Conservation (phyloP, 768 basidiomycete species). For the Leucogyrophana mollusca region DNA sequence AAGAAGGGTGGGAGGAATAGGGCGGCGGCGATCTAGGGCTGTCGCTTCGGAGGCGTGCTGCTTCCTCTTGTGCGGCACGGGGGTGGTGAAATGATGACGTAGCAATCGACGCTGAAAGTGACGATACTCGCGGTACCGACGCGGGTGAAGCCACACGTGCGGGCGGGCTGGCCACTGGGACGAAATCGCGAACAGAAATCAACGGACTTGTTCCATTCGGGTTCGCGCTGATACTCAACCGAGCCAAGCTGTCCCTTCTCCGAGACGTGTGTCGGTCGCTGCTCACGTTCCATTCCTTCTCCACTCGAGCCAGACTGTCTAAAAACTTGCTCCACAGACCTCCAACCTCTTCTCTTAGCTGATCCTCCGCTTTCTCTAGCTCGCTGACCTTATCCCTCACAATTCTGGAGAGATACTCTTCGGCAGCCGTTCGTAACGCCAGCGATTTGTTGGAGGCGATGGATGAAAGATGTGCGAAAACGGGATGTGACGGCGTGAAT, state of each 20-base stretch:
- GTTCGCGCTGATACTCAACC: slow-evolving; percentile 16
- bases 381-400: slow-evolving; percentile 54
- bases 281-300: slow-evolving; percentile 34
- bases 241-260: slow-evolving; percentile 17
- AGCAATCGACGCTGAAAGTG: slow-evolving; percentile 69
- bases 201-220: slow-evolving; percentile 28
- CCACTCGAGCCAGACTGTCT: slow-evolving; percentile 43
- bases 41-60: slow-evolving; percentile 12
- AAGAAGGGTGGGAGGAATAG: slow-evolving; percentile 34
- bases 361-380: slow-evolving; percentile 53
- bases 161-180: slow-evolving; percentile 41
- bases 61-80: slow-evolving; percentile 26
- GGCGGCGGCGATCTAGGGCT: slow-evolving; percentile 31
- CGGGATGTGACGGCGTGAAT: slow-evolving; percentile 72
- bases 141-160: slow-evolving; percentile 37
- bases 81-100: slow-evolving; percentile 58
- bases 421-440: slow-evolving; percentile 51
- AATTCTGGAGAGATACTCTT: slow-evolving; percentile 54
- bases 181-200: slow-evolving; percentile 52
- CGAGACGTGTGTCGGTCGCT: slow-evolving; percentile 3
- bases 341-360: slow-evolving; percentile 58
- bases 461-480: slow-evolving; percentile 63
- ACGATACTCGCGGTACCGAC: slow-evolving; percentile 47
- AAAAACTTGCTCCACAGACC: slow-evolving; percentile 60
- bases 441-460: slow-evolving; percentile 57